These are phyloP conservation scores for Trichocomaceae sp. DNA, from an alignment of 2,329 filamentous ascomycete species.

Conservation along the genomic window DNA sequence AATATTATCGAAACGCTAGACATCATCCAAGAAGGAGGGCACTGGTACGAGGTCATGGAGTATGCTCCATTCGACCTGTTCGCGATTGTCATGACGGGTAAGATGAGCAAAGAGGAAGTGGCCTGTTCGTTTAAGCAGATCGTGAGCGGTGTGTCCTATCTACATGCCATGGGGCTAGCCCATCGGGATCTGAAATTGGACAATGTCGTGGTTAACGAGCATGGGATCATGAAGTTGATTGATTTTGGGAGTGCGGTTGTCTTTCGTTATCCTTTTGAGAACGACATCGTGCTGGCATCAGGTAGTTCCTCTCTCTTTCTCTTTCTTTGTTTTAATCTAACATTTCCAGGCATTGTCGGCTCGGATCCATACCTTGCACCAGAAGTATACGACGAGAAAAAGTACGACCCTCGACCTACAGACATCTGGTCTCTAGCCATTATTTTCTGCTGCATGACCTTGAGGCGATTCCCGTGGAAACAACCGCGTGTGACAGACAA, in stretches of 20 bases:
- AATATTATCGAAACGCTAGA: constrained; percentile 98
- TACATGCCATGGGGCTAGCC: constrained; percentile 90
- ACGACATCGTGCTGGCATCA: constrained; percentile 70
- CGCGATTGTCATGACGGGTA: constrained; percentile 97
- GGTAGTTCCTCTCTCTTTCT: constrained; percentile 51
- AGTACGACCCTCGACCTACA: constrained; percentile 87
- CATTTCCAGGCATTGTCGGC: constrained; percentile 59
- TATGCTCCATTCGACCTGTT: constrained; percentile 95
- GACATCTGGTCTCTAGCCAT: constrained; percentile 98
- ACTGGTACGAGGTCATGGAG: constrained; percentile 99
- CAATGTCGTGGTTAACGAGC: constrained; percentile 94
- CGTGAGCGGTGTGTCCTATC: constrained; percentile 83
- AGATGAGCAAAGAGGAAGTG: constrained; percentile 88
- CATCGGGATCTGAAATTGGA: constrained; percentile 95
- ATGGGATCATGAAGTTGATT: constrained; percentile 98
- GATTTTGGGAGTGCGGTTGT: constrained; percentile 97
- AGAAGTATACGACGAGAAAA: constrained; percentile 88
- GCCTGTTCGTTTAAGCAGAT: constrained; percentile 91
- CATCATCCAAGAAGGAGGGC: constrained; percentile 86
- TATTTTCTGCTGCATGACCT: constrained; percentile 97
- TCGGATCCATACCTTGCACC: constrained; percentile 96
- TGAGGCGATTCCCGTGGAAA: constrained; percentile 95
- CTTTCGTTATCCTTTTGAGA: constrained; percentile 95
- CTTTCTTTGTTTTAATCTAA: constrained; percentile 8
- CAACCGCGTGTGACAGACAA: constrained; percentile 86